Evolutionary conservation across 1,139 yeast species (phyloP).

Genomic region (Candida labiduridarum): DNA sequence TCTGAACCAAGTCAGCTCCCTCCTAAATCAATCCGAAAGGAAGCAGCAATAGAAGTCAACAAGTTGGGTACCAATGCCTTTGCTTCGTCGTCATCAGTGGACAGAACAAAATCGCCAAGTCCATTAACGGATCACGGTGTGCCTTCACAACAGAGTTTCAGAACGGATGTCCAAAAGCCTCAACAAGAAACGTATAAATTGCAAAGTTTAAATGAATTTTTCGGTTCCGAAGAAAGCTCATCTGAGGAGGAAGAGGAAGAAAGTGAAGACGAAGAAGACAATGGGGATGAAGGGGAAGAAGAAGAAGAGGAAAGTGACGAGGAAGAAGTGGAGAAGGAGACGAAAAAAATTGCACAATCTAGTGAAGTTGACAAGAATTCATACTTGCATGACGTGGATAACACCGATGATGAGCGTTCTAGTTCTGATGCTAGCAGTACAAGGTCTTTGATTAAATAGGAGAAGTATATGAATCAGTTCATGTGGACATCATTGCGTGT

Average conservation of each 20-base stretch:
- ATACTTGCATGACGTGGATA: slow-evolving; percentile 13
- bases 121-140: slow-evolving; percentile 25
- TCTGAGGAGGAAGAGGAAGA: slow-evolving; percentile 28
- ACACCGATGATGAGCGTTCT: slow-evolving; percentile 14
- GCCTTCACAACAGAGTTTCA: slow-evolving; percentile 20
- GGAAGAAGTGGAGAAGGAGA: slow-evolving; percentile 8
- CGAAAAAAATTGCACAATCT: slow-evolving; percentile 2
- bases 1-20: slow-evolving; percentile 36
- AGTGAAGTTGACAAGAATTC: not conserved
- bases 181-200: slow-evolving; percentile 50
- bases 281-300: slow-evolving; percentile 14
- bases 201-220: slow-evolving; percentile 85
- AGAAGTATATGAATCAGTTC: not conserved
- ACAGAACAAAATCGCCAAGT: slow-evolving; percentile 25
- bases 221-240: slow-evolving; percentile 51
- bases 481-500: not conserved
- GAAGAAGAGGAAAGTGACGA: slow-evolving; percentile 13
- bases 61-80: slow-evolving; percentile 23
- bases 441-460: slow-evolving; percentile 6
- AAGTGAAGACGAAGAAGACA: slow-evolving; percentile 23
- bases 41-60: slow-evolving; percentile 27
- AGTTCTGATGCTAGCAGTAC: slow-evolving; percentile 11
- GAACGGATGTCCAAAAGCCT: slow-evolving; percentile 7
- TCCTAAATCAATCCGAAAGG: slow-evolving; percentile 40
- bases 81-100: slow-evolving; percentile 18